These are phyloP conservation scores for Plasmodium adleri DNA, from an alignment of 169 alveolate species.

Conservation along the genomic window DNA sequence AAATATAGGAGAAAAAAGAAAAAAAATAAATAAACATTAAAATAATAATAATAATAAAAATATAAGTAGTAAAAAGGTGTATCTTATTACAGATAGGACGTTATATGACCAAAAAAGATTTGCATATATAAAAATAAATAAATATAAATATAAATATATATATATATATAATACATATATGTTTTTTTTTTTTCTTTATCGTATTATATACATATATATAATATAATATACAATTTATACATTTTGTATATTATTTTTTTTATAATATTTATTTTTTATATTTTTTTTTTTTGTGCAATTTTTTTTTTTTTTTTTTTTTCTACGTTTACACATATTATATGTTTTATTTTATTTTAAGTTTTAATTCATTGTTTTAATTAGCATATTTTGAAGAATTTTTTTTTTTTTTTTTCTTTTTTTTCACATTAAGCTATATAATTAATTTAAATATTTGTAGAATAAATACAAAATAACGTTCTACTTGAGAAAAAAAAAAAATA, in stretches of 20 bases:
- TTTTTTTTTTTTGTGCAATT: constrained; percentile 1
- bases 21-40: not conserved
- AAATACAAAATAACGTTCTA: constrained; percentile 13
- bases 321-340: not conserved
- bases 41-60: not conserved
- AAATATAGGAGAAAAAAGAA: not conserved
- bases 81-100: constrained; percentile 13
- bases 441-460: constrained; percentile 20
- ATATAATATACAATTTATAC: not conserved
- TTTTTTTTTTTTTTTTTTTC: constrained; percentile 19
- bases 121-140: too few relatives aligned
- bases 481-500: constrained; percentile 14
- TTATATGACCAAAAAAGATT: not conserved
- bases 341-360: constrained; percentile 53
- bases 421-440: constrained; percentile 10
- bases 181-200: not conserved
- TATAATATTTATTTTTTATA: not conserved
- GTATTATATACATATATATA: not conserved
- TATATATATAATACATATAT: not conserved
- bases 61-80: constrained; percentile 13
- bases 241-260: constrained; percentile 7
- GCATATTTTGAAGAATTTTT: constrained; percentile 38
- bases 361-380: constrained; percentile 54
- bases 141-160: not conserved
- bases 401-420: constrained; percentile 10